A percentile compares a stretch with the other conserved stretches of the same genome.
Evolutionary conservation across 352 stramenopile species (phyloP).

Genomic region (Phytopythium kandeliae): DNA sequence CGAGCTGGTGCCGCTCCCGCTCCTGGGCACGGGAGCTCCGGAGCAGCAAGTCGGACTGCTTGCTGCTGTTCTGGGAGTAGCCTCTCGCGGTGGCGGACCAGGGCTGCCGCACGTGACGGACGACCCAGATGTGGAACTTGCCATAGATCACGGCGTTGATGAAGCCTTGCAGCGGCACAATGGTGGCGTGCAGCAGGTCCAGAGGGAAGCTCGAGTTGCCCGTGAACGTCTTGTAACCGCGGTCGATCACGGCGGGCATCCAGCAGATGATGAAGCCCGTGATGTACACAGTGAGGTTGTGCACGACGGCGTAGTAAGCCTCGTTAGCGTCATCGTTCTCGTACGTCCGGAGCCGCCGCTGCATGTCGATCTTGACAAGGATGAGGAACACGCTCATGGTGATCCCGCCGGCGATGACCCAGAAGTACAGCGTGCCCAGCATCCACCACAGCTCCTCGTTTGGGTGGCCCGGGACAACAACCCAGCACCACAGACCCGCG

Average conservation of each 20-base stretch:
- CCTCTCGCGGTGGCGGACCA: slow-evolving; percentile 22
- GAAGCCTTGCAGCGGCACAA: slow-evolving; percentile 80
- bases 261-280: slow-evolving; percentile 77
- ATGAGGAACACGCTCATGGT: slow-evolving; percentile 59
- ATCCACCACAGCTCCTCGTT: slow-evolving; percentile 69
- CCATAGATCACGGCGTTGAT: slow-evolving; percentile 84
- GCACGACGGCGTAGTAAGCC: slow-evolving; percentile 74
- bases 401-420: slow-evolving; percentile 54
- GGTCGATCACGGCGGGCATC: slow-evolving; percentile 60
- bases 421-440: slow-evolving; percentile 65
- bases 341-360: slow-evolving; percentile 59
- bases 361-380: slow-evolving; percentile 76
- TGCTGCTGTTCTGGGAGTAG: slow-evolving; percentile 32
- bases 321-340: slow-evolving; percentile 70
- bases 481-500: slow-evolving; percentile 74
- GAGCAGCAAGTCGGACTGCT: slow-evolving; percentile 33
- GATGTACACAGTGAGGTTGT: slow-evolving; percentile 84
- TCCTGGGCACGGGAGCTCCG: slow-evolving; percentile 31
- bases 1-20: slow-evolving; percentile 51
- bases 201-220: slow-evolving; percentile 50
- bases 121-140: slow-evolving; percentile 80
- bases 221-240: slow-evolving; percentile 54
- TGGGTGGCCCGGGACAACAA: slow-evolving; percentile 41
- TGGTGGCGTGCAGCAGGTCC: slow-evolving; percentile 66
- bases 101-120: slow-evolving; percentile 43